phyloP scores from a whole-genome alignment of 176 grass and related monocot species.

The Neostapfia colusana region DNA sequence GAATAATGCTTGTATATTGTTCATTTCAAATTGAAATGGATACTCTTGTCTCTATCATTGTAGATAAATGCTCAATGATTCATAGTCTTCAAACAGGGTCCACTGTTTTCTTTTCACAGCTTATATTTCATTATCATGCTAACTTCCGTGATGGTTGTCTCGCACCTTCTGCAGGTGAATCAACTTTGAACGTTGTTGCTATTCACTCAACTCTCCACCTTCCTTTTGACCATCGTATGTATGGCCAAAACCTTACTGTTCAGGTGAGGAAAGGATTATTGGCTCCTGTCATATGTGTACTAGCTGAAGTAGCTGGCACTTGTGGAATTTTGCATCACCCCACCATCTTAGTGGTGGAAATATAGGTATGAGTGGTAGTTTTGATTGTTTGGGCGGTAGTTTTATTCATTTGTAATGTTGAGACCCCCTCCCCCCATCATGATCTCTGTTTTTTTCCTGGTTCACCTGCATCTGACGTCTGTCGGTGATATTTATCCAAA shows the following conservation, averaged over 20 bases:
- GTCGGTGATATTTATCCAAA: background rate
- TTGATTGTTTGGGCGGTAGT: background rate
- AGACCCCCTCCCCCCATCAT: background rate
- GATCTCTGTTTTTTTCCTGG: background rate
- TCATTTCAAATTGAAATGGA: background rate
- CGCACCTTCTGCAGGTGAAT: constrained; percentile 66
- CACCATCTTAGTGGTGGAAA: background rate
- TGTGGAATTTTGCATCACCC: background rate
- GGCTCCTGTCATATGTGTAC: background rate
- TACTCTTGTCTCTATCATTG: background rate
- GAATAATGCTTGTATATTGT: background rate
- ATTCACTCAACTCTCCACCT: constrained; percentile 89
- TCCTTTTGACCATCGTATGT: constrained; percentile 82
- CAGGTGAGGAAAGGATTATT: constrained; percentile 57
- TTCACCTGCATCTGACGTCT: background rate
- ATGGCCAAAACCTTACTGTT: constrained; percentile 91
- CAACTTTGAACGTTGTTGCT: constrained; percentile 71
- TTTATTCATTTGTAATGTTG: background rate
- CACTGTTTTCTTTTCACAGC: background rate
- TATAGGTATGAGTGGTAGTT: background rate
- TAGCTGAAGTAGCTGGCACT: constrained; percentile 10
- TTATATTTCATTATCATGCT: background rate
- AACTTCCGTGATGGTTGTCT: constrained; percentile 20
- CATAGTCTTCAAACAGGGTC: background rate
- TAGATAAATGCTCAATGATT: background rate